These are phyloP conservation scores for Endothia cerciana DNA, from an alignment of 2,329 filamentous ascomycete species.

Conservation along the genomic window DNA sequence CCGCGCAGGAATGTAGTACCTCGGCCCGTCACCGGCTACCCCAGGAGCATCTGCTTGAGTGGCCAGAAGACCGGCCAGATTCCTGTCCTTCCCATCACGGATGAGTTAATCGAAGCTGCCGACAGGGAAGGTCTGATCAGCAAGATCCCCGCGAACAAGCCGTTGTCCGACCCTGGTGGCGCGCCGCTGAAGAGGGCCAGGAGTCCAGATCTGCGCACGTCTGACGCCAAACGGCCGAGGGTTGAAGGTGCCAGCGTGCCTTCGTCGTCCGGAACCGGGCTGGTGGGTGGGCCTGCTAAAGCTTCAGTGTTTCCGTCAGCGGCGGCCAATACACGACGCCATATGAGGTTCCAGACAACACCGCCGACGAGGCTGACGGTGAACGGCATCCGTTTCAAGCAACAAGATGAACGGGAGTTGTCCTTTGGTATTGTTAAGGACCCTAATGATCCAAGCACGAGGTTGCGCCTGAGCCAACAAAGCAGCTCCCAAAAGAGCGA, in stretches of 20 bases:
- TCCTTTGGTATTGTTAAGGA: slow-evolving; percentile 80
- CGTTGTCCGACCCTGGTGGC: slow-evolving; percentile 23
- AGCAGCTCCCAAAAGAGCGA: slow-evolving; percentile 57
- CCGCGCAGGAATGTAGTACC: neutral
- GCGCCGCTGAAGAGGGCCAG: slow-evolving; percentile 19
- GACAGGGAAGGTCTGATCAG: slow-evolving; percentile 45
- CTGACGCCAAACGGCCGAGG: slow-evolving; percentile 20
- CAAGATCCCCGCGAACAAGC: slow-evolving; percentile 34
- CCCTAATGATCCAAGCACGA: slow-evolving; percentile 65
- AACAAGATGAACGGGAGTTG: slow-evolving; percentile 51
- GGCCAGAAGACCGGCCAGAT: slow-evolving; percentile 44
- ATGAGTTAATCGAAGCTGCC: slow-evolving; percentile 46
- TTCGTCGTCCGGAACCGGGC: neutral
- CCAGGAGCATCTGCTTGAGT: slow-evolving; percentile 48
- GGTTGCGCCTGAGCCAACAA: slow-evolving; percentile 68
- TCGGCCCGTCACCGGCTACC: slow-evolving; percentile 31
- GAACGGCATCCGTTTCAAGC: slow-evolving; percentile 40
- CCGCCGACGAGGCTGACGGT: slow-evolving; percentile 32
- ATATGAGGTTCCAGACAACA: slow-evolving; percentile 29
- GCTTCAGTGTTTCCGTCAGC: neutral
- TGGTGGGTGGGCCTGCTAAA: neutral
- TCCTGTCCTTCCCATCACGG: slow-evolving; percentile 43
- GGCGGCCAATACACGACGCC: slow-evolving; percentile 20
- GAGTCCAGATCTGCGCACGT: neutral
- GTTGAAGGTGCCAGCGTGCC: neutral